Evolutionary conservation across 2,329 filamentous ascomycete species (phyloP).

Genomic region (Fusarium napiforme): DNA sequence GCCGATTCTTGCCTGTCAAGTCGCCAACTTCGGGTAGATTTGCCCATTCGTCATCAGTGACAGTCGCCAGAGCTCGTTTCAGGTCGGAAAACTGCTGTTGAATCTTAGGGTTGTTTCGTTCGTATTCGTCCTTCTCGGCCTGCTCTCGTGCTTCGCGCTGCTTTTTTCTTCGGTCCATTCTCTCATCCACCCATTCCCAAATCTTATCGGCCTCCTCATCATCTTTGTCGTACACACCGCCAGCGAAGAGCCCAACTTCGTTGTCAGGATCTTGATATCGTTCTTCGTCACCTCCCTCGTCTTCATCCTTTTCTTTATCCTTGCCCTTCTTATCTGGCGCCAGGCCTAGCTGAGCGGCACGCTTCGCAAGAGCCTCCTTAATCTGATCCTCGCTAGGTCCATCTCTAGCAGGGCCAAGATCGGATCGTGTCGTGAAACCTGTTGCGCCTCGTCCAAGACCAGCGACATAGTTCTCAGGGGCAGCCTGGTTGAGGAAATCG

Average conservation of each 20-base stretch:
- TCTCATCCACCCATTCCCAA: slow-evolving; percentile 95
- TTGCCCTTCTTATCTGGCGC: slow-evolving; percentile 74
- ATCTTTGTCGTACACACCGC: slow-evolving; percentile 95
- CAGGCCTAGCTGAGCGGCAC: slow-evolving; percentile 85
- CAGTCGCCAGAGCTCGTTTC: slow-evolving; percentile 86
- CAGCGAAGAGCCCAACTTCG: slow-evolving; percentile 93
- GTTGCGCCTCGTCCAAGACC: slow-evolving; percentile 98
- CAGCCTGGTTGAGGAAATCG: slow-evolving; percentile 89
- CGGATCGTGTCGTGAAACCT: slow-evolving; percentile 96
- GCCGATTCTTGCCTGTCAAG: slow-evolving; percentile 91
- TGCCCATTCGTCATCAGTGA: slow-evolving; percentile 97
- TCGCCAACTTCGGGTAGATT: slow-evolving; percentile 96
- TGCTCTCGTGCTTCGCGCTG: slow-evolving; percentile 96
- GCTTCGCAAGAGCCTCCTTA: slow-evolving; percentile 95
- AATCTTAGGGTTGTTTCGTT: slow-evolving; percentile 97
- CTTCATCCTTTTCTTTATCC: slow-evolving; percentile 77
- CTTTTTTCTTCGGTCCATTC: slow-evolving; percentile 90
- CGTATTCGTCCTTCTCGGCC: slow-evolving; percentile 92
- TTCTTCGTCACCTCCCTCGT: slow-evolving; percentile 79
- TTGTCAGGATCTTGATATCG: slow-evolving; percentile 97
- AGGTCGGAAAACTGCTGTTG: slow-evolving; percentile 97
- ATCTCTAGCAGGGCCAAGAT: slow-evolving; percentile 93
- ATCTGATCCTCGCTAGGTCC: slow-evolving; percentile 98
- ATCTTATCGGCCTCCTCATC: slow-evolving; percentile 98
- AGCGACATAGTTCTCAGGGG: slow-evolving; percentile 90